phyloP scores from a whole-genome alignment of 1,284 basidiomycete species.

The Ustilago loliicola region DNA sequence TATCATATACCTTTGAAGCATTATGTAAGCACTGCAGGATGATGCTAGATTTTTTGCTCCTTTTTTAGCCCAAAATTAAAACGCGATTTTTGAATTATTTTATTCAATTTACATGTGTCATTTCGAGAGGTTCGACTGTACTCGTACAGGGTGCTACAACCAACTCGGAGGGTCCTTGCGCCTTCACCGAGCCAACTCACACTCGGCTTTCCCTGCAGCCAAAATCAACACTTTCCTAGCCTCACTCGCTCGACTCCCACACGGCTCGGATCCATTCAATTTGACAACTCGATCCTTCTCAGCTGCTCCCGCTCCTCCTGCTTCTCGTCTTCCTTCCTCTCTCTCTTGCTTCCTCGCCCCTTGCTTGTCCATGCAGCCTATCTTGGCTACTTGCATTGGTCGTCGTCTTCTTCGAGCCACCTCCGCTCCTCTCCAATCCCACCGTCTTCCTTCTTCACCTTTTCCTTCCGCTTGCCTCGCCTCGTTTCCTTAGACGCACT shows the following conservation, averaged over 20 bases:
- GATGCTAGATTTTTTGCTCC: too few species aligned
- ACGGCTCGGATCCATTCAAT: conserved; percentile 1
- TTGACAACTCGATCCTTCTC: conserved; percentile 1
- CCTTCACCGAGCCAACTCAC: not conserved
- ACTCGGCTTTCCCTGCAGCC: conserved; percentile 13
- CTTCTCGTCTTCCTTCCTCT: not conserved
- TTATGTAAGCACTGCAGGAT: too few species aligned
- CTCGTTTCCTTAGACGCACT: not conserved
- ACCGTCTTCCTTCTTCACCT: not conserved
- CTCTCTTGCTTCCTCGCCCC: conserved; percentile 5
- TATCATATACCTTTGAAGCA: too few species aligned
- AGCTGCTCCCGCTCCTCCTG: not conserved
- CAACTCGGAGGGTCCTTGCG: conserved; percentile 21
- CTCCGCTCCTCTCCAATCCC: not conserved
- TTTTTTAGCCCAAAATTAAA: too few species aligned
- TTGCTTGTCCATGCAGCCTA: conserved; percentile 19
- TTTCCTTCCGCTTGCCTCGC: conserved; percentile 15
- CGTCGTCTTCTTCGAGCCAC: conserved; percentile 11
- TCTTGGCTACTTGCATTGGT: conserved; percentile 25
- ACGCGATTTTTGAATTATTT: too few species aligned
- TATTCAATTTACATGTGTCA: too few species aligned
- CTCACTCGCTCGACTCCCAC: not conserved
- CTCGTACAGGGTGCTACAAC: conserved; percentile 36
- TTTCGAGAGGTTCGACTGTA: not conserved
- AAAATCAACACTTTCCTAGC: not conserved